Evolutionary conservation across 768 basidiomycete genomes (phyloP).

Genomic region (Tylopilus felleus): DNA sequence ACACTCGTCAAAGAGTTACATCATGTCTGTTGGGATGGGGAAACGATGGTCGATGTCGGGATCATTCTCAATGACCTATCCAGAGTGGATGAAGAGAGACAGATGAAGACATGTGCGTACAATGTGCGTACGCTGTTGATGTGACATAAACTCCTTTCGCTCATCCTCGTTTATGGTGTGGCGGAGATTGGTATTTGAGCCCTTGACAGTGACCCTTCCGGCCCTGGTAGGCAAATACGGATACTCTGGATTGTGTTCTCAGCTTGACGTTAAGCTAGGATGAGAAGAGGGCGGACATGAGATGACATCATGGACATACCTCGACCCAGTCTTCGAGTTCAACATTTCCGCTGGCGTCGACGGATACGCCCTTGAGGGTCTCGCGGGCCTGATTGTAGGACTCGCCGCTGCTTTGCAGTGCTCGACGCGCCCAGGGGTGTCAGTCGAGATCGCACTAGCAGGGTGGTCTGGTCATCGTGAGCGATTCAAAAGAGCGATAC

Average conservation of each 20-base stretch:
- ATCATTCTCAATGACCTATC: constrained; percentile 88
- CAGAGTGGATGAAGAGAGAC: neutral
- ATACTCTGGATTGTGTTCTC: constrained; percentile 44
- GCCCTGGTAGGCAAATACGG: constrained; percentile 59
- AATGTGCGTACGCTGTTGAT: constrained; percentile 80
- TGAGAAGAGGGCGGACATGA: constrained; percentile 13
- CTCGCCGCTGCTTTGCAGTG: constrained; percentile 75
- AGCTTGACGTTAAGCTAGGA: constrained; percentile 79
- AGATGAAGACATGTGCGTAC: neutral
- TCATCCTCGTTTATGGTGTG: constrained; percentile 99
- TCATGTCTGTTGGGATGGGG: constrained; percentile 93
- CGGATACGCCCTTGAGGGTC: constrained; percentile 88
- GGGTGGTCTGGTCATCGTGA: neutral
- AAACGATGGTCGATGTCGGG: constrained; percentile 75
- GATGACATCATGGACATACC: constrained; percentile 45
- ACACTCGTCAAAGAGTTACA: constrained; percentile 98
- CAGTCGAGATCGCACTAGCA: constrained; percentile 68
- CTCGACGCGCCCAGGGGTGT: constrained; percentile 79
- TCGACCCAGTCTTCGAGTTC: constrained; percentile 99
- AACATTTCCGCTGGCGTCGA: constrained; percentile 93
- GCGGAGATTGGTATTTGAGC: constrained; percentile 91
- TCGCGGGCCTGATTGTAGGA: constrained; percentile 89
- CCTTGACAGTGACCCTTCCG: constrained; percentile 92
- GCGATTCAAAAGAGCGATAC: constrained; percentile 31
- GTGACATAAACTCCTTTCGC: constrained; percentile 91